phyloP scores from a whole-genome alignment of 2,329 filamentous ascomycete species.

The Epichloe festucae region DNA sequence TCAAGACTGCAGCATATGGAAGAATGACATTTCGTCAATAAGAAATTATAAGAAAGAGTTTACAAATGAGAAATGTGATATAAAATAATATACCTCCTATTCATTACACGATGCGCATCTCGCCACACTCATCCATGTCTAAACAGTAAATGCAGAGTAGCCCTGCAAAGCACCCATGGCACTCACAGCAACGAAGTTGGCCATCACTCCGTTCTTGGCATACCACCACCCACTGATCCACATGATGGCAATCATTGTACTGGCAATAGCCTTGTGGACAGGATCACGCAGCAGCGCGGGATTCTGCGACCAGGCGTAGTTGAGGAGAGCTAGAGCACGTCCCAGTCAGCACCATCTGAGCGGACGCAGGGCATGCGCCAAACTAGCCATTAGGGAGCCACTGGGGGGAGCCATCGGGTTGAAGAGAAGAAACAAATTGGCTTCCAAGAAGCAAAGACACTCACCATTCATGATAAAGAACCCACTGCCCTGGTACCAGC shows the following conservation, averaged over 20 bases:
- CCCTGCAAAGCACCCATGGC: constrained; percentile 7
- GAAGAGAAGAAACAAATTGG: neutral
- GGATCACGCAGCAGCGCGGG: constrained; percentile 7
- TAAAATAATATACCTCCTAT: too few relatives aligned
- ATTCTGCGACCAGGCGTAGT: constrained; percentile 9
- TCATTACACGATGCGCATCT: constrained; percentile 13
- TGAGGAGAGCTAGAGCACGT: constrained; percentile 5
- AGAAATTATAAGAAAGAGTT: too few relatives aligned
- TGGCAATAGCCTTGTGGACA: constrained; percentile 6
- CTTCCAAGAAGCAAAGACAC: neutral
- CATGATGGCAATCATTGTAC: constrained; percentile 7
- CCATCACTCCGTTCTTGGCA: constrained; percentile 4
- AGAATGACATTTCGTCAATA: too few relatives aligned
- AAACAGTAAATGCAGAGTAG: constrained; percentile 6
- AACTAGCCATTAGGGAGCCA: neutral
- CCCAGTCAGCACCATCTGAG: neutral
- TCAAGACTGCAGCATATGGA: too few relatives aligned
- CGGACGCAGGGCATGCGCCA: neutral
- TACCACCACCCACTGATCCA: constrained; percentile 7
- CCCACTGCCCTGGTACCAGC: constrained; percentile 10
- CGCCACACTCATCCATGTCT: constrained; percentile 8
- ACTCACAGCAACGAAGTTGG: constrained; percentile 5
- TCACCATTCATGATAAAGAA: constrained; percentile 8
- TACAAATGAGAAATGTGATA: too few relatives aligned
- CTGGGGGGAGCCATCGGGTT: too few relatives aligned